Evolutionary conservation across 768 basidiomycete genomes (phyloP).

Genomic region (Amanita pseudoporphyria): DNA sequence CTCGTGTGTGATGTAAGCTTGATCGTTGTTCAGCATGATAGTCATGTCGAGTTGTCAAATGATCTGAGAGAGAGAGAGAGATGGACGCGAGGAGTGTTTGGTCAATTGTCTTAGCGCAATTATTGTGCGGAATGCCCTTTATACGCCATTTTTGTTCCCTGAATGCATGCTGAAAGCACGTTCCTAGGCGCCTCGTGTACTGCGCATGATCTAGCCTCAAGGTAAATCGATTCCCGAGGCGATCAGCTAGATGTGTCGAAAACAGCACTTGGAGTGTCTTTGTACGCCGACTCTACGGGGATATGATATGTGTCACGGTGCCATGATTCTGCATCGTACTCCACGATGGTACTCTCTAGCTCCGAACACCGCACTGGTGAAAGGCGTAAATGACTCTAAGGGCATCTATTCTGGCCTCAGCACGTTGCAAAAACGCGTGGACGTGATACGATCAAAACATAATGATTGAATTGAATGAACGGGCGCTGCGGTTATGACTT

Average conservation of each 20-base stretch:
- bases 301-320: neutral
- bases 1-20: slow-evolving; percentile 1
- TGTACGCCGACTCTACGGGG: neutral
- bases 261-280: neutral
- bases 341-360: no score
- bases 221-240: slow-evolving; percentile 8
- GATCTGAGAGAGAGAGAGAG: neutral
- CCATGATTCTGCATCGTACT: neutral
- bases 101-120: neutral
- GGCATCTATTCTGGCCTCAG: no score
- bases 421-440: no score
- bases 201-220: slow-evolving; percentile 18
- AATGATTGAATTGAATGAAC: no score
- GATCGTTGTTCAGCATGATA: neutral
- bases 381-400: no score
- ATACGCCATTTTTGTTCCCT: neutral
- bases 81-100: neutral
- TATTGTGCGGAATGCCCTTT: neutral
- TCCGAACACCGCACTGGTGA: no score
- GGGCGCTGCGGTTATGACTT: no score
- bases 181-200: slow-evolving; percentile 16
- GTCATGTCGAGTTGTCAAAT: neutral
- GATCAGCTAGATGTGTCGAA: slow-evolving; percentile 9
- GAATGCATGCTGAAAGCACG: neutral
- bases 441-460: no score